Conservation (phyloP, 331 rosid genomes). For the Quercus phellos region DNA sequence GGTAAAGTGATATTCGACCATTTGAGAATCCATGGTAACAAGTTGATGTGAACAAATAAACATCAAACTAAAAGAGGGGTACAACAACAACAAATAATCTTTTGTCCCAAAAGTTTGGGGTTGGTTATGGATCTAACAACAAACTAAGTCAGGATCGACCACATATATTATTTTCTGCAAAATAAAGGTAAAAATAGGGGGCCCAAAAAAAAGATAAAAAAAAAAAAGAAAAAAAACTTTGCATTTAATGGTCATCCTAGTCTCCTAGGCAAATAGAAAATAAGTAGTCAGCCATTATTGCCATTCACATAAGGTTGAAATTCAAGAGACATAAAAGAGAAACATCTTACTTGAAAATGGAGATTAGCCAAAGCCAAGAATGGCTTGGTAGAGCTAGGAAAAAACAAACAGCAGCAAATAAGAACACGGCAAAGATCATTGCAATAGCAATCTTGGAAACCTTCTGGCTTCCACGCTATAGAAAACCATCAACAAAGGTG, state of each 20-base stretch:
- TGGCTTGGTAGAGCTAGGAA: slow-evolving; percentile 63
- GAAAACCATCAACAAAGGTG: not conserved
- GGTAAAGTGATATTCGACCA: not conserved
- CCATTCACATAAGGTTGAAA: not conserved
- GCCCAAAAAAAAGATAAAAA: not conserved
- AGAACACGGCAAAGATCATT: slow-evolving; percentile 56
- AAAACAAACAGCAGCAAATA: slow-evolving; percentile 69
- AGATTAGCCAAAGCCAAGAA: slow-evolving; percentile 88
- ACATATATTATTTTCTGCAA: too few species aligned
- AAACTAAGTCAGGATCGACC: too few species aligned
- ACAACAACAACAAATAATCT: too few species aligned
- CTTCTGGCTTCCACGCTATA: slow-evolving; percentile 76
- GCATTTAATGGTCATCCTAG: not conserved
- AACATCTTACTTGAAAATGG: slow-evolving; percentile 58
- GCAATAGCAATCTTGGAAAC: slow-evolving; percentile 51
- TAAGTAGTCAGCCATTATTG: not conserved
- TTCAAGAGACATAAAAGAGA: not conserved
- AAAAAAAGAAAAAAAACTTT: not conserved
- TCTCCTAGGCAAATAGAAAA: not conserved
- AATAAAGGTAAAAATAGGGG: too few species aligned
- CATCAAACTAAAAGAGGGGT: not conserved
- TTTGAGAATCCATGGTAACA: not conserved
- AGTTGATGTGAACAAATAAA: not conserved
- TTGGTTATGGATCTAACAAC: too few species aligned
- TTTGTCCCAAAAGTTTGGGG: too few species aligned